Conservation (phyloP, 1,284 basidiomycete species). For the Naganishia albida region DNA sequence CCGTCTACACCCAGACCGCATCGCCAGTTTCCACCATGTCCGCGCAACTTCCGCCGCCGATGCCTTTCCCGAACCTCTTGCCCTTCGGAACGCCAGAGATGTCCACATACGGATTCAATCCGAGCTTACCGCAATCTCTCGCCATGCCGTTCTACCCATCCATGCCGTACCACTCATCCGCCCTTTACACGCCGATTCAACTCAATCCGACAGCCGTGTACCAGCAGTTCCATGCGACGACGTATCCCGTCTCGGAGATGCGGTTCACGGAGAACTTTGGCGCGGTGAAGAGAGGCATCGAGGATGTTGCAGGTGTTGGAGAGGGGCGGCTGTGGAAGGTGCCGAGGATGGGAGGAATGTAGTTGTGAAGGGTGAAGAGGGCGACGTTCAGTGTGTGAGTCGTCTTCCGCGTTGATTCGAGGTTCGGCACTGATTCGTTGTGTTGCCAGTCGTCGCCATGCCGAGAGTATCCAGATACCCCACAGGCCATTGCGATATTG, state of each 20-base stretch:
- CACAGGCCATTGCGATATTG: no score
- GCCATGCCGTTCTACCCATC: not conserved
- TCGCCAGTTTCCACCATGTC: not conserved
- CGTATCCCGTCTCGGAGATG: not conserved
- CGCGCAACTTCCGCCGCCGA: not conserved
- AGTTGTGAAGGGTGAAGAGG: not conserved
- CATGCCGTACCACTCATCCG: not conserved
- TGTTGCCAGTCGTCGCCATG: no score
- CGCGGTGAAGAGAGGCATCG: conserved; percentile 6
- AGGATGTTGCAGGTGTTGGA: not conserved
- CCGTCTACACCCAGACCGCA: conserved; percentile 2
- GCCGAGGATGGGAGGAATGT: conserved; percentile 6
- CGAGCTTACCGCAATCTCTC: conserved; percentile 5
- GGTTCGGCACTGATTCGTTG: no score
- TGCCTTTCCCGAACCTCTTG: not conserved
- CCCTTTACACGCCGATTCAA: not conserved
- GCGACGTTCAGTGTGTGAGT: conserved; percentile 12
- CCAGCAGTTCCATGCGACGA: not conserved
- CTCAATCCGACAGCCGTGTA: not conserved
- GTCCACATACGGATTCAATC: conserved; percentile 12
- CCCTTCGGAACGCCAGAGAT: not conserved
- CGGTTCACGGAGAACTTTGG: conserved; percentile 1
- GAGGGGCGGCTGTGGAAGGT: conserved; percentile 9
- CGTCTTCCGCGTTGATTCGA: not conserved
- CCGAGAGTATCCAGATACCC: not conserved